A percentile compares a stretch with the other conserved stretches of the same genome.
Conservation (phyloP, 257 asterid genomes). For the Salvia rosmarinus region DNA sequence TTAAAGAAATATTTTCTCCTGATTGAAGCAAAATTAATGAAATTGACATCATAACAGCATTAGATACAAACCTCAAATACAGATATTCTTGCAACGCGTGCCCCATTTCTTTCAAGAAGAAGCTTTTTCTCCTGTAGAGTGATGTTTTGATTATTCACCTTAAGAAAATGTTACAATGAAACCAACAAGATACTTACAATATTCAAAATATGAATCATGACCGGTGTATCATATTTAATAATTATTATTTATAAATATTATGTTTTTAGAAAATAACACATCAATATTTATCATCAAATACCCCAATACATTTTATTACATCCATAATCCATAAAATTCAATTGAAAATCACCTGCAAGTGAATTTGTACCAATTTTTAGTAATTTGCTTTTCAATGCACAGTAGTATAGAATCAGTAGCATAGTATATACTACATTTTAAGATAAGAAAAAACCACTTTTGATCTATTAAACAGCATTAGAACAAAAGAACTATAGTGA, state of each 20-base stretch:
- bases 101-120: constrained; percentile 85
- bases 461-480: too few species aligned
- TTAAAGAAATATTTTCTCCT: constrained; percentile 20
- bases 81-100: constrained; percentile 85
- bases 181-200: neutral
- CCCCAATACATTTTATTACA: too few species aligned
- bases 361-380: neutral
- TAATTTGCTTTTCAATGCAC: neutral
- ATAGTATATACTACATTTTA: too few species aligned
- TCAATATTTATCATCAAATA: too few species aligned
- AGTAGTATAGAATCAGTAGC: neutral
- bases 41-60: constrained; percentile 6
- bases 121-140: constrained; percentile 84
- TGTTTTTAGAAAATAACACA: neutral
- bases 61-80: constrained; percentile 78
- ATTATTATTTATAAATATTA: neutral
- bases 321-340: too few species aligned
- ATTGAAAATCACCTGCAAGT: too few species aligned
- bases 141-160: constrained; percentile 24
- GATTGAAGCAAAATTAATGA: constrained; percentile 18
- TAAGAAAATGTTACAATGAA: constrained; percentile 7
- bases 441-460: neutral
- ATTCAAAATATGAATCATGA: too few species aligned
- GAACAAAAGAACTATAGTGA: too few species aligned
- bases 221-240: neutral